Percentiles rank a stretch among this genome's conserved stretches.
Evolutionary conservation across 164 flowering plant genomes (phyloP).

Genomic region (Buxus sempervirens): DNA sequence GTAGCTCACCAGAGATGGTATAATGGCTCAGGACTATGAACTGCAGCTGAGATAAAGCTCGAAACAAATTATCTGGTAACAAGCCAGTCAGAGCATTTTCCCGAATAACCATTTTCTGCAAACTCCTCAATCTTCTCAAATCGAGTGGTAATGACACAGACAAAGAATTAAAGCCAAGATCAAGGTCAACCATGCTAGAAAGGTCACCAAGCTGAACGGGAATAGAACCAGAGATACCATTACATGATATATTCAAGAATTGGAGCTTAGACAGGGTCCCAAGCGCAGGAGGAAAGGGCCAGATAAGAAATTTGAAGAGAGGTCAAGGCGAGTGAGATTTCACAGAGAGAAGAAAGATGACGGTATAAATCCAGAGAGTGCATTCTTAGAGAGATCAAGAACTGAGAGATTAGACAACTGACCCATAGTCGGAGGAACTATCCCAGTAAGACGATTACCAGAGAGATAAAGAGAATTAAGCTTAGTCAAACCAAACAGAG

Average conservation of each 20-base stretch:
- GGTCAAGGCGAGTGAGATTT: slow-evolving; percentile 29
- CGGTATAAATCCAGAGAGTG: slow-evolving; percentile 40
- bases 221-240: slow-evolving; percentile 42
- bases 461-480: slow-evolving; percentile 42
- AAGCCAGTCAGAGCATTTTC: slow-evolving; percentile 40
- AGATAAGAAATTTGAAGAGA: slow-evolving; percentile 39
- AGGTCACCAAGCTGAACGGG: slow-evolving; percentile 56
- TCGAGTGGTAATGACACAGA: slow-evolving; percentile 53
- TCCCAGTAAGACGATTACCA: slow-evolving; percentile 42
- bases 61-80: slow-evolving; percentile 43
- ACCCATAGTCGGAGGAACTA: slow-evolving; percentile 30
- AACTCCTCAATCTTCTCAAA: slow-evolving; percentile 41
- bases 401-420: slow-evolving; percentile 22
- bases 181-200: slow-evolving; percentile 49
- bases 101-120: slow-evolving; percentile 37
- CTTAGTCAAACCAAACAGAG: slow-evolving; percentile 38
- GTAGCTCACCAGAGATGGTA: slow-evolving; percentile 43
- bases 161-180: slow-evolving; percentile 54
- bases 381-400: slow-evolving; percentile 39
- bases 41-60: slow-evolving; percentile 29
- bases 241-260: slow-evolving; percentile 47
- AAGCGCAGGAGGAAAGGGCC: slow-evolving; percentile 49
- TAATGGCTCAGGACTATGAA: slow-evolving; percentile 40
- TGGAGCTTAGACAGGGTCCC: slow-evolving; percentile 32
- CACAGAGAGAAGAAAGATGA: slow-evolving; percentile 20